Percentiles rank a stretch among this genome's conserved stretches.
phyloP scores from a whole-genome alignment of 768 basidiomycete species.

The Boletus sensibilis region DNA sequence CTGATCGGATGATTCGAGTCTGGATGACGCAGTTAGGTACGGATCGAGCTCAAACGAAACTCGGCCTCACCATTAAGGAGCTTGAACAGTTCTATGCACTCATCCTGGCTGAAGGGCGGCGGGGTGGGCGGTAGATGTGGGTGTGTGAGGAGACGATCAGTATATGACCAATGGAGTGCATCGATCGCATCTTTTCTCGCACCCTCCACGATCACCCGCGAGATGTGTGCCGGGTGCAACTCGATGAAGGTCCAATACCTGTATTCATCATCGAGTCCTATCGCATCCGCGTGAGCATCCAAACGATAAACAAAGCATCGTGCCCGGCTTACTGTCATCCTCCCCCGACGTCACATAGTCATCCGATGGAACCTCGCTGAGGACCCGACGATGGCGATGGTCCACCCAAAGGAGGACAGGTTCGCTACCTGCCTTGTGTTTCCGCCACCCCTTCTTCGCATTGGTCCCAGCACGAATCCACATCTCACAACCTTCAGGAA shows the following conservation, averaged over 20 bases:
- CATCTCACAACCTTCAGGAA: constrained; percentile 51
- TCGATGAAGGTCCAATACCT: constrained; percentile 83
- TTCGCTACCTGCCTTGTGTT: constrained; percentile 30
- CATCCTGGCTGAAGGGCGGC: constrained; percentile 71
- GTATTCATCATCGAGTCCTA: constrained; percentile 74
- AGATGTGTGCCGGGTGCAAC: constrained; percentile 69
- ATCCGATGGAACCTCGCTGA: constrained; percentile 43
- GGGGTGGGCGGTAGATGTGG: constrained; percentile 43
- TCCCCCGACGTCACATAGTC: constrained; percentile 25
- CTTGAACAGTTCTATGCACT: constrained; percentile 71
- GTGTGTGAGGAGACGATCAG: constrained; percentile 70
- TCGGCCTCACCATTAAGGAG: constrained; percentile 43
- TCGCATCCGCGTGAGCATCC: neutral
- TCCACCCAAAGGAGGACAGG: constrained; percentile 61
- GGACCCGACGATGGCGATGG: constrained; percentile 56
- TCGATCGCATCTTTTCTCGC: constrained; percentile 71
- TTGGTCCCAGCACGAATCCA: constrained; percentile 54
- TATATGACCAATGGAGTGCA: constrained; percentile 77
- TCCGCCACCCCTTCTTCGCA: constrained; percentile 30
- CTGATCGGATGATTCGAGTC: constrained; percentile 24
- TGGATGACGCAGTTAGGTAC: constrained; percentile 6
- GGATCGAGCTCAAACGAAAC: neutral
- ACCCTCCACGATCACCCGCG: constrained; percentile 46
- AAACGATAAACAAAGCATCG: neutral
- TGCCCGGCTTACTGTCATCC: constrained; percentile 40